These are phyloP conservation scores for Capsella bursapastoris DNA, from an alignment of 345 rosid species.

Conservation along the genomic window DNA sequence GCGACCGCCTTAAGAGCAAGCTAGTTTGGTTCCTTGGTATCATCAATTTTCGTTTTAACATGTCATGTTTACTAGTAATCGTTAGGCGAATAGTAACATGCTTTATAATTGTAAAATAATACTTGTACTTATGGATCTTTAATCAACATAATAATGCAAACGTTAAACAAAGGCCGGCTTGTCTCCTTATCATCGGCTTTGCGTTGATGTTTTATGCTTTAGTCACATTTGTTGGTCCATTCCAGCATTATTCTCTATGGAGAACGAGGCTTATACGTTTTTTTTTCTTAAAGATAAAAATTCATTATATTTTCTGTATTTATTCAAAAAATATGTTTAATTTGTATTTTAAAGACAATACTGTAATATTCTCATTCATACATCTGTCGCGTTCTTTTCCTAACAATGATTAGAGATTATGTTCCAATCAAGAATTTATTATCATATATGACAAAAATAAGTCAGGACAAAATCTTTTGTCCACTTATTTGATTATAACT, in stretches of 20 bases:
- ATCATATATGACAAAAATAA: slow-evolving; percentile 22
- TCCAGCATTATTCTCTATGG: background rate
- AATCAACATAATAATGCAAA: background rate
- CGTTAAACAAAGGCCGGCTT: background rate
- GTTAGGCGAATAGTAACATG: background rate
- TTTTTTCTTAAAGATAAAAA: background rate
- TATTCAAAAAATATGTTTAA: background rate
- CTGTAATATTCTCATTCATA: background rate
- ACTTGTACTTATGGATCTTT: background rate
- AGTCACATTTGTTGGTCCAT: slow-evolving; percentile 1
- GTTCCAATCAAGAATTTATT: slow-evolving; percentile 11
- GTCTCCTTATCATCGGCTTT: background rate
- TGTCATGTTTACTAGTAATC: background rate
- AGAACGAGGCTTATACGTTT: too few relatives aligned
- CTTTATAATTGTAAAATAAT: background rate
- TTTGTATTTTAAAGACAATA: background rate
- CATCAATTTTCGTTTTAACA: background rate
- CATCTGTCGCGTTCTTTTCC: slow-evolving; percentile 3
- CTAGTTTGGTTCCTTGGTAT: background rate
- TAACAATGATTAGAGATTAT: slow-evolving; percentile 19
- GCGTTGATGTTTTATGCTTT: background rate
- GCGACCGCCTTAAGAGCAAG: background rate
- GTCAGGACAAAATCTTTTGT: background rate
- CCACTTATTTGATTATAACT: background rate
- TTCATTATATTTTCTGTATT: background rate